phyloP scores from a whole-genome alignment of 192 early-diverging fungal species.

The Jimgerdemannia lactiflua region DNA sequence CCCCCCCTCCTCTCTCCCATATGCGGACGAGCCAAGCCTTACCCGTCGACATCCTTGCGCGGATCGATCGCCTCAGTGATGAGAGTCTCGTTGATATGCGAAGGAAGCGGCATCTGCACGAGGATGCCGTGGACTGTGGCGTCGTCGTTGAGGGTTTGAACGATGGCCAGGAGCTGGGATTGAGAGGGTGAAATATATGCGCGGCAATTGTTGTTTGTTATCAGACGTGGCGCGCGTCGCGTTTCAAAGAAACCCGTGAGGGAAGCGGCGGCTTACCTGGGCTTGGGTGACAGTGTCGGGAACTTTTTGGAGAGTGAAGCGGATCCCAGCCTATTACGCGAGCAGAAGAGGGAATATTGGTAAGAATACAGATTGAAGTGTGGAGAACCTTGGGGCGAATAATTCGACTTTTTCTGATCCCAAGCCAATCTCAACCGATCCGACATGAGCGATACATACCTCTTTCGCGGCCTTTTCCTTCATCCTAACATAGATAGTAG shows the following conservation, averaged over 20 bases:
- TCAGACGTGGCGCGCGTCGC: no score
- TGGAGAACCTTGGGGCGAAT: background rate
- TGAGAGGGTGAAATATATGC: background rate
- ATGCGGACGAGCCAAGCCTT: conserved; percentile 9
- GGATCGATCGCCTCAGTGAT: conserved; percentile 85
- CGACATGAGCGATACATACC: conserved; percentile 37
- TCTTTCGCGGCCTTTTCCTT: conserved; percentile 90
- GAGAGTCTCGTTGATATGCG: conserved; percentile 73
- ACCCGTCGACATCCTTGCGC: conserved; percentile 98
- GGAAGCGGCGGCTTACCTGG: conserved; percentile 34
- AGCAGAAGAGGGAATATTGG: background rate
- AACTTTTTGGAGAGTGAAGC: conserved; percentile 69
- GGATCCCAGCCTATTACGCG: conserved; percentile 65
- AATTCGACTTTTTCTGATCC: background rate
- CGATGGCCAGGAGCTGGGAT: conserved; percentile 56
- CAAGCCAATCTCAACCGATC: background rate
- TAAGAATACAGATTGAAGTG: background rate
- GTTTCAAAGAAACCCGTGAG: no score
- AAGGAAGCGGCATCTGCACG: conserved; percentile 93
- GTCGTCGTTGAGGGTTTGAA: conserved; percentile 79
- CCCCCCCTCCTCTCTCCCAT: conserved; percentile 53
- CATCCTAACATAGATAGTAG: conserved; percentile 89
- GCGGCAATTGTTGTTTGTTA: background rate
- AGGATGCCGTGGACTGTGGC: conserved; percentile 88
- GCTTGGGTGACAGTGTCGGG: conserved; percentile 62